Evolutionary conservation across 1,284 basidiomycete species (phyloP).

Genomic region (Anthracocystis panici-leucophaei): DNA sequence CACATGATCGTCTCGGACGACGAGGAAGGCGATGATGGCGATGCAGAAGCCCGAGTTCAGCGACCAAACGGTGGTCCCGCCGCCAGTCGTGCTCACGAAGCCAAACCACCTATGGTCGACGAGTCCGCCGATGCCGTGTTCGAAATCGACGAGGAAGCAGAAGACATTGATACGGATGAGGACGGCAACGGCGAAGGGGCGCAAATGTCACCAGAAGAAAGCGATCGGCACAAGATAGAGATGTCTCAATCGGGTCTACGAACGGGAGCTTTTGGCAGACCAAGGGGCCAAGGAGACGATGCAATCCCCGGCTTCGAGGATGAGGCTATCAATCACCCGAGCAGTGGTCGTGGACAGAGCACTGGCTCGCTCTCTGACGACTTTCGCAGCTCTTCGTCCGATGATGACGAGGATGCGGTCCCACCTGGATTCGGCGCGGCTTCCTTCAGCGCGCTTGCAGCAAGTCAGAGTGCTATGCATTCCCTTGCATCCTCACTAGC

Average conservation of each 20-base stretch:
- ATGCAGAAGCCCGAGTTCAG: constrained; percentile 6
- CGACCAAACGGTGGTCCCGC: not conserved
- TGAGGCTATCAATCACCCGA: constrained; percentile 1
- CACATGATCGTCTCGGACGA: constrained; percentile 30
- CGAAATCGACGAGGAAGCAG: constrained; percentile 60
- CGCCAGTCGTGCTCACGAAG: constrained; percentile 2
- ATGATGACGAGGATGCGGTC: constrained; percentile 43
- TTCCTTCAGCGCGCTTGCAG: constrained; percentile 55
- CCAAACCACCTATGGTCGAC: constrained; percentile 25
- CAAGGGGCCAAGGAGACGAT: constrained; percentile 39
- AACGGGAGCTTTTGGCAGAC: constrained; percentile 39
- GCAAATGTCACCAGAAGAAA: constrained; percentile 22
- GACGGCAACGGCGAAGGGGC: constrained; percentile 13
- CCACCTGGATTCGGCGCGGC: constrained; percentile 53
- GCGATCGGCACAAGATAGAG: constrained; percentile 35
- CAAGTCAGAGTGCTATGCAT: constrained; percentile 49
- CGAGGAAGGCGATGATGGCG: constrained; percentile 41
- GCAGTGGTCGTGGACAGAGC: constrained; percentile 11
- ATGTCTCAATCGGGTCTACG: constrained; percentile 38
- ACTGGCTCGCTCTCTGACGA: constrained; percentile 40
- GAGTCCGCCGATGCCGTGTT: constrained; percentile 56
- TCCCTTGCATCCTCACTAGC: constrained; percentile 39
- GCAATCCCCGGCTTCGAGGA: constrained; percentile 34
- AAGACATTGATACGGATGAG: constrained; percentile 27
- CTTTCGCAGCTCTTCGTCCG: constrained; percentile 37